Base-by-base conservation (phyloP, 225 moss, liverwort and hornwort genomes). In the Lunularia cruciata region DNA sequence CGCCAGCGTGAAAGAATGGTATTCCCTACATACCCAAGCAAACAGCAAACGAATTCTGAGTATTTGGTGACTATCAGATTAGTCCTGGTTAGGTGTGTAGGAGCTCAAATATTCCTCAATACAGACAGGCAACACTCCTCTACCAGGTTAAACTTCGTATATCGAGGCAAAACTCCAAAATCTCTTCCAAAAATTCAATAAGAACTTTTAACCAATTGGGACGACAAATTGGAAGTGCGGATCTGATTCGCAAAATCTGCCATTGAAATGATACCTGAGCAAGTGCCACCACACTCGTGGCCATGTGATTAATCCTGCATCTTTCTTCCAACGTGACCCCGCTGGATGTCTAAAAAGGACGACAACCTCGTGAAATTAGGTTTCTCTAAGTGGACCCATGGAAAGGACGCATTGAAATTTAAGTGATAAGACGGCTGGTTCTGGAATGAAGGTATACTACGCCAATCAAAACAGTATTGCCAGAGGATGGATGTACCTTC, bases 1-100 rank as follows among this genome's bases (percentile, higher is more conserved):
- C 95, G 80, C 95, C 95, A 48, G 92, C 92, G 58, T 92, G 92
- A 67, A 96, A 92, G 63, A 92, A 96, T 28, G 92, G 89, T 20
- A 92, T 77, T 9, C 92, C 92, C 90, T 91, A 70, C 48, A 66
- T 22, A 46, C 32, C 45, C 43, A 26, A 11, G 39, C 22, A 40
- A 9, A 25, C 0, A 12, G 23, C 57, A 14, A 5, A 33, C 12
- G 20, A 33, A 12, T 32, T 0, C 22, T 54, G 31, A 15, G 14
- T 4, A 15, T 3, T 30, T 5, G 30, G 11, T 15, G 8, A 16
- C 57, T 8, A 30, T 27, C 26, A 5, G 11, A 3, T 18, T n/a
- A n/a, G 10, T 22, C 33, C 0, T 30, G 33, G 57, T 30, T 33
- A 57, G 13, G 49, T 49, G 23, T n/a, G n/a, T n/a, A n/a, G n/a